Percentiles rank a stretch among this genome's conserved stretches.
Evolutionary conservation across 805 yeast genomes (phyloP).

Genomic region (Tetrapisispora fleetii): DNA sequence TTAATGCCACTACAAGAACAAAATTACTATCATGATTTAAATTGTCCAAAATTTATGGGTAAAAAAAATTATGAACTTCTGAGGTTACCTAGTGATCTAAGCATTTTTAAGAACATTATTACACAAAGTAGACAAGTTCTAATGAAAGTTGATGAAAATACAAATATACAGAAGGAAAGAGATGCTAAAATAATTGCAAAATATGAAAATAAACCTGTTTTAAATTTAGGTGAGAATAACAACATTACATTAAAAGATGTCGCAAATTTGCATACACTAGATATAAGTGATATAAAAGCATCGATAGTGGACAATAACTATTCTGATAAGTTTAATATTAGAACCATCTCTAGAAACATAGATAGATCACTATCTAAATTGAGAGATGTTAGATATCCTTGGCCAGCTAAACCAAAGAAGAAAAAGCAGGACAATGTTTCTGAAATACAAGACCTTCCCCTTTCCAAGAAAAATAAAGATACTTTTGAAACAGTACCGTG

Average conservation of each 20-base stretch:
- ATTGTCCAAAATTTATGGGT: conserved; percentile 13
- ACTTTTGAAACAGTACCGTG: background rate
- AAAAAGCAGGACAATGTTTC: background rate
- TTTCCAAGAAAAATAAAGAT: background rate
- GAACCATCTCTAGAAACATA: conserved; percentile 16
- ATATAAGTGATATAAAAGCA: conserved; percentile 16
- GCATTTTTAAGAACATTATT: conserved; percentile 5
- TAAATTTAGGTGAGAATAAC: background rate
- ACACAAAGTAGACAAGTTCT: conserved; percentile 4
- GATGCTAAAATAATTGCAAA: background rate
- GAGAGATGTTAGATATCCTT: background rate
- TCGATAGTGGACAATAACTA: conserved; percentile 7
- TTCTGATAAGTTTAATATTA: conserved; percentile 5
- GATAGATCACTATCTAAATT: conserved; percentile 11
- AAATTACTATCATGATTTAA: conserved; percentile 11
- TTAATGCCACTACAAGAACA: conserved; percentile 10
- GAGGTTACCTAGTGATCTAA: conserved; percentile 15
- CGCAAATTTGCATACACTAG: conserved; percentile 17
- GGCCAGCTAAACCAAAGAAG: conserved; percentile 2
- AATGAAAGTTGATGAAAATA: background rate
- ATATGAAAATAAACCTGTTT: background rate
- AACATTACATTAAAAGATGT: conserved; percentile 5
- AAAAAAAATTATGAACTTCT: conserved; percentile 12
- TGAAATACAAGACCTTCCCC: background rate
- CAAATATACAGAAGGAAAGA: background rate